Percentiles rank a stretch among this genome's conserved stretches.
phyloP scores from a whole-genome alignment of 2,329 filamentous ascomycete species.

The Didymella keratinophila region DNA sequence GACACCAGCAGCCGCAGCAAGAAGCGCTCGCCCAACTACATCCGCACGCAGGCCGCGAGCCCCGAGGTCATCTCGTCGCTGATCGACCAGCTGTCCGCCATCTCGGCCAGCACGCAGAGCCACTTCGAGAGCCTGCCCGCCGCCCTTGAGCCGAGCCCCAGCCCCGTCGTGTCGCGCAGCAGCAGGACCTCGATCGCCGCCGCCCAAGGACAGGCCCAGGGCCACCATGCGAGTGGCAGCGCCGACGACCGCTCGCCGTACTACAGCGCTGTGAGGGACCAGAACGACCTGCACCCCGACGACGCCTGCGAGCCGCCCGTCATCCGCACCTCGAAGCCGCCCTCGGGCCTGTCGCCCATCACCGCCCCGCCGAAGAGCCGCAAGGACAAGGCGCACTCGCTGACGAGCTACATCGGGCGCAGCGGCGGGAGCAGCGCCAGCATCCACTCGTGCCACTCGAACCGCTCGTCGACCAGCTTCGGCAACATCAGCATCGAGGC shows the following conservation, averaged over 20 bases:
- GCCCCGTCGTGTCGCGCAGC: constrained; percentile 21
- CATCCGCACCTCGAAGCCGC: constrained; percentile 81
- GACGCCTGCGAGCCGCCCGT: constrained; percentile 72
- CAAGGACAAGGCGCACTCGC: constrained; percentile 52
- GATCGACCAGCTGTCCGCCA: constrained; percentile 67
- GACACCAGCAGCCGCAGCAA: constrained; percentile 1
- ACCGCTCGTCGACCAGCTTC: constrained; percentile 48
- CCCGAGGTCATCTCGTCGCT: constrained; percentile 74
- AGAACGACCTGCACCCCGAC: constrained; percentile 59
- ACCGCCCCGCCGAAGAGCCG: constrained; percentile 63
- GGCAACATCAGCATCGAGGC: constrained; percentile 54
- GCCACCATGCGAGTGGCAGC: constrained; percentile 29
- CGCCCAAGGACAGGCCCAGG: no score
- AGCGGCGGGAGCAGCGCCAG: constrained; percentile 25
- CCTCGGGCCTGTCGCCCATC: constrained; percentile 75
- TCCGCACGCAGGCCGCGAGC: constrained; percentile 56
- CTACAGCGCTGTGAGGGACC: constrained; percentile 62
- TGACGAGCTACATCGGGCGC: constrained; percentile 67
- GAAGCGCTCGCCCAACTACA: constrained; percentile 41
- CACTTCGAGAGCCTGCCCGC: constrained; percentile 68
- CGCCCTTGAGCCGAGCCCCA: constrained; percentile 24
- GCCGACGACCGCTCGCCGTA: neutral
- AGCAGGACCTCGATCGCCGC: constrained; percentile 1
- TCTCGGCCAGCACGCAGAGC: constrained; percentile 69
- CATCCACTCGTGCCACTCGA: constrained; percentile 47